phyloP scores from a whole-genome alignment of 129 eudicot species.

The Glebionis coronaria region DNA sequence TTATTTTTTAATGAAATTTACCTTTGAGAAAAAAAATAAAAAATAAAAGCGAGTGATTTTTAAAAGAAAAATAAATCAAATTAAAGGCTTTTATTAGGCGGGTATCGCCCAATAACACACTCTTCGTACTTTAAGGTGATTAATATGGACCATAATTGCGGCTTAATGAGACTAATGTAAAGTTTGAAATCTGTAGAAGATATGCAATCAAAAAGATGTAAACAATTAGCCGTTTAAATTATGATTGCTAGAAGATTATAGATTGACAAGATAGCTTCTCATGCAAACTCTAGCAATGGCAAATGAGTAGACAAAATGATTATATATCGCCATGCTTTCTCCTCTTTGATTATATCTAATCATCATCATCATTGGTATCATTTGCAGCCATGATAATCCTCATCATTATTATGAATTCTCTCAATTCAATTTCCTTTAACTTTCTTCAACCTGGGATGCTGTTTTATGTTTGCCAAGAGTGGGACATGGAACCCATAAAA shows the following conservation, averaged over 20 bases:
- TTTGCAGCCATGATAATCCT: constrained; percentile 34
- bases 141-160: neutral
- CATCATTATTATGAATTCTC: constrained; percentile 31
- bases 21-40: too few species aligned
- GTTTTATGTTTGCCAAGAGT: constrained; percentile 39
- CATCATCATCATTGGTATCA: constrained; percentile 40
- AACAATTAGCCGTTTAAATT: constrained; percentile 19
- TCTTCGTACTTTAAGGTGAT: neutral
- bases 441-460: constrained; percentile 47
- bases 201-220: constrained; percentile 6
- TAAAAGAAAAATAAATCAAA: too few species aligned
- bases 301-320: constrained; percentile 32
- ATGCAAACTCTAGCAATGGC: constrained; percentile 31
- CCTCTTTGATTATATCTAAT: constrained; percentile 33
- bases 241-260: constrained; percentile 35
- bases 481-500: constrained; percentile 36
- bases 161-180: constrained; percentile 2
- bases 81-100: too few species aligned
- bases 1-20: too few species aligned
- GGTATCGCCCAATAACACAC: too few species aligned
- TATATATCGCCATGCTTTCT: constrained; percentile 35
- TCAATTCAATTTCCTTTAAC: constrained; percentile 23
- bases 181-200: constrained; percentile 13
- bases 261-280: constrained; percentile 37
- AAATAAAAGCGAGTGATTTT: too few species aligned